Evolutionary conservation across 1,139 yeast genomes (phyloP), one percentile per base, ranked within the genome.

Genomic region (Candida glucosophila): DNA sequence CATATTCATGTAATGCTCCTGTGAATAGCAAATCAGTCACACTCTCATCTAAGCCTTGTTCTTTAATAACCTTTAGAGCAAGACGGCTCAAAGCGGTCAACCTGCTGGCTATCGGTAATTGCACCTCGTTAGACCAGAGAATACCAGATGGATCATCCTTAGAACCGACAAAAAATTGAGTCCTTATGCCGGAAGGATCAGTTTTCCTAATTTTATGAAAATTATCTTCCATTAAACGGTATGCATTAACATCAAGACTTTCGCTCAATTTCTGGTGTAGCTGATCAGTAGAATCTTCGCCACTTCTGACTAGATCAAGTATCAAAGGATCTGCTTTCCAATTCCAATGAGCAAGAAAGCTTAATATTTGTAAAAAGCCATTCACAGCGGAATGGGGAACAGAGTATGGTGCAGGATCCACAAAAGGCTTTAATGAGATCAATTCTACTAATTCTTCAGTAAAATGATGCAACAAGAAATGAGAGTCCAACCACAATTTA

Each of bases 241-340:
- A 70, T 15, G 77, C 67, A 30, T 67, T 69, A 19, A 77, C 58
- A 4, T 80, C 68, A 41, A 85, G 59, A 33, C 67, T 72, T 35
- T 81, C 90, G 18, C 81, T 76, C 19, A 75, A 51, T 33, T 57
- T 54, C 12, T 25, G 26, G 17, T 35, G 33, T 4, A 30, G 8
- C n/a, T 29, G 25, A n/a, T n/a, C n/a, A n/a, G n/a, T n/a, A n/a
- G n/a, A n/a, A 19, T 64, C 65, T 11, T 19, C 21, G 8, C 7
- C 21, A 19, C 12, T 7, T 30, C 73, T 76, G 11, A 70, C 65
- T 38, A 83, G 58, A 44, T 88, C 95, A 37, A 90, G 57, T 29
- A 88, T 69, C 35, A 90, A 55, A 2, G 95, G 80, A 25, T 78
- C 86, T 36, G 81, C 93, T 41, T 74, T 77, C 98, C 98, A 90